Percentiles rank a stretch among this genome's conserved stretches.
phyloP scores from a whole-genome alignment of 163 green algal genomes.

The Chlamydomonas reinhardtii region DNA sequence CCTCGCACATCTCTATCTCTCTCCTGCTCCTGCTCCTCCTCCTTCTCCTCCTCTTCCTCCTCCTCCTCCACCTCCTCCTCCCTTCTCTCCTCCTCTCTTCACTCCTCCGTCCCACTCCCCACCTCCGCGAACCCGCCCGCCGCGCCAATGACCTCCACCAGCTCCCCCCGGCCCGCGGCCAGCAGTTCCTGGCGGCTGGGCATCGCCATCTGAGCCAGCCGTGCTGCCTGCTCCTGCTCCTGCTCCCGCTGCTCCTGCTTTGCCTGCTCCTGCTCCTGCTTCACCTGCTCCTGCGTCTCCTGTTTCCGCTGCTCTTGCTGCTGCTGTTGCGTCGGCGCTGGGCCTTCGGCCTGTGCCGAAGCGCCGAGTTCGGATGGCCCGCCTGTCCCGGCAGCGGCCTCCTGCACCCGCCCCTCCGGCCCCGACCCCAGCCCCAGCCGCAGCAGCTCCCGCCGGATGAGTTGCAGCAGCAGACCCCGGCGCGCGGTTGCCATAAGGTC shows the following conservation, averaged over 20 bases:
- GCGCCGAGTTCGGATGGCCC: neutral
- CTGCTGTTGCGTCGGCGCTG: neutral
- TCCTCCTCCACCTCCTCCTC: no score
- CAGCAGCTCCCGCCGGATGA: neutral
- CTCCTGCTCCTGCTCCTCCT: no score
- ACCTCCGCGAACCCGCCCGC: slow-evolving; percentile 36
- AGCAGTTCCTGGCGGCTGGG: slow-evolving; percentile 11
- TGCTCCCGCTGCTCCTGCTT: neutral
- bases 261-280: neutral
- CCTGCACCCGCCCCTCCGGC: no score
- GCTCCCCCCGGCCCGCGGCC: slow-evolving; percentile 19
- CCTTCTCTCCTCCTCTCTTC: no score
- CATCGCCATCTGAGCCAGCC: neutral
- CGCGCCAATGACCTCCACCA: slow-evolving; percentile 8
- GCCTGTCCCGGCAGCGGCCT: neutral
- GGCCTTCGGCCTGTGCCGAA: no score
- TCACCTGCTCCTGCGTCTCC: no score
- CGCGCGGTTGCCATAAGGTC: neutral
- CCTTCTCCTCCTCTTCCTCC: no score
- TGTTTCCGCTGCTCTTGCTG: neutral
- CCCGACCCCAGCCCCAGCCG: neutral
- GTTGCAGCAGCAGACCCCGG: slow-evolving; percentile 17
- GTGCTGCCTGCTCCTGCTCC: neutral
- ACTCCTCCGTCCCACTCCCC: neutral
- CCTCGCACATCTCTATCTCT: no score